Percentiles rank a stretch among this genome's conserved stretches.
phyloP scores from a whole-genome alignment of 768 basidiomycete genomes.

The Tylopilus felleus region DNA sequence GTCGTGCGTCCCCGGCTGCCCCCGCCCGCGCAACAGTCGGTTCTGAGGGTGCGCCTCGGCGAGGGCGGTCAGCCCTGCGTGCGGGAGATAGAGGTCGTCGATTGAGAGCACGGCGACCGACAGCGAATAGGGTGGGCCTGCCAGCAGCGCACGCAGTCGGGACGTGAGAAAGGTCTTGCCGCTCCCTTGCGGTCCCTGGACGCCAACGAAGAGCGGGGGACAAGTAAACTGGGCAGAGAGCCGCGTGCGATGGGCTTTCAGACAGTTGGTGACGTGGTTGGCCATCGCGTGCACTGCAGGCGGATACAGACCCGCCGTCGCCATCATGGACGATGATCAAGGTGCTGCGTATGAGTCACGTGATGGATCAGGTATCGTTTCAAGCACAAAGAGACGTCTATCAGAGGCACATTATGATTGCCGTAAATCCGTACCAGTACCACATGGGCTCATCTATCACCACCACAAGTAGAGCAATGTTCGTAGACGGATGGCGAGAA shows the following conservation, averaged over 20 bases:
- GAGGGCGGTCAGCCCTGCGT: conserved; percentile 54
- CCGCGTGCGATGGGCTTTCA: conserved; percentile 31
- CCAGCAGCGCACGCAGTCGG: conserved; percentile 44
- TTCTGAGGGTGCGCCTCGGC: conserved; percentile 53
- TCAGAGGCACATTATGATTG: conserved; percentile 22
- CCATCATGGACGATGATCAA: conserved; percentile 10
- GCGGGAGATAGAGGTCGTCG: conserved; percentile 85
- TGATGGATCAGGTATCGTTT: conserved; percentile 5
- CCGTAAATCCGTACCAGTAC: conserved; percentile 30
- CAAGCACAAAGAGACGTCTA: conserved; percentile 2
- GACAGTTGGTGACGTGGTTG: conserved; percentile 37
- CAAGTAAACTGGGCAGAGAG: not conserved
- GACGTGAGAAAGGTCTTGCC: conserved; percentile 84
- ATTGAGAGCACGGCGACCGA: conserved; percentile 66
- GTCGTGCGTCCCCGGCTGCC: conserved; percentile 93
- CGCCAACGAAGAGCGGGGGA: conserved; percentile 73
- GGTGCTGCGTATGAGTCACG: conserved; percentile 6
- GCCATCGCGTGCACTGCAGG: conserved; percentile 39
- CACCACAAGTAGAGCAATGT: conserved; percentile 13
- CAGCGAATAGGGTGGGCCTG: conserved; percentile 46
- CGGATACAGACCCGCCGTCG: conserved; percentile 8
- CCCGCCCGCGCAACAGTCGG: conserved; percentile 72
- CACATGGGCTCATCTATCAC: conserved; percentile 18
- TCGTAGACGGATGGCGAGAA: conserved; percentile 7
- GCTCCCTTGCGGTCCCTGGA: conserved; percentile 94